These are phyloP conservation scores for Aspergillus sp. DNA, from an alignment of 2,329 filamentous ascomycete genomes.

Conservation along the genomic window DNA sequence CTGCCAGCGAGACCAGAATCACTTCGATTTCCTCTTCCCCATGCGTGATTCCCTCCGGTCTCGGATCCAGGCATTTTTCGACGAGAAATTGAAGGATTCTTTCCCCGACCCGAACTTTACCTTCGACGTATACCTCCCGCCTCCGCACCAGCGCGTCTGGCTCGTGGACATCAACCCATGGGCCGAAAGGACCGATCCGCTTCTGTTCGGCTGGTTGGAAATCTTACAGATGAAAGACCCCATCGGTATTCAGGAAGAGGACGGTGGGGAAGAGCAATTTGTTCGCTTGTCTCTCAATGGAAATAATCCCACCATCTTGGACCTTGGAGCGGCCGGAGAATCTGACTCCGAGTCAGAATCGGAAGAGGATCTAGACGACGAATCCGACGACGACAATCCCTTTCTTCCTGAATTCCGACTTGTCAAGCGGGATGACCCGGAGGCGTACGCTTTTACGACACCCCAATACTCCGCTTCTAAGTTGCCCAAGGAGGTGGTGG, in stretches of 20 bases:
- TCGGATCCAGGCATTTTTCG: conserved; percentile 76
- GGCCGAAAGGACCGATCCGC: conserved; percentile 82
- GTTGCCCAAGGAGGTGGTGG: conserved; percentile 87
- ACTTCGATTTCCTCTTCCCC: conserved; percentile 77
- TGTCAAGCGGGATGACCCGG: conserved; percentile 79
- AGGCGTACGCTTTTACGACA: conserved; percentile 81
- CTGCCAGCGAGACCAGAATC: conserved; percentile 84
- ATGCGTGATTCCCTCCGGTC: conserved; percentile 66
- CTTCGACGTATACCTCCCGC: conserved; percentile 90
- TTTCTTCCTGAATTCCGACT: conserved; percentile 77
- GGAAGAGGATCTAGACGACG: conserved; percentile 42
- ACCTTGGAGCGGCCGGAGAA: conserved; percentile 20
- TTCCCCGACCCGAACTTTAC: conserved; percentile 83
- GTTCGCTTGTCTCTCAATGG: conserved; percentile 36
- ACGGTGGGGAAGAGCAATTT: conserved; percentile 31
- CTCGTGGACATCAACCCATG: conserved; percentile 95
- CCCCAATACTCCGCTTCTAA: conserved; percentile 94
- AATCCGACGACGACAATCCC: conserved; percentile 50
- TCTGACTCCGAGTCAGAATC: conserved; percentile 24
- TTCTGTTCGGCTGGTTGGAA: conserved; percentile 89
- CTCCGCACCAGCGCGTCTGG: conserved; percentile 71
- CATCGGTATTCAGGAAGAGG: conserved; percentile 34
- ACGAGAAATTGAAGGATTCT: conserved; percentile 67
- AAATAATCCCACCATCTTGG: conserved; percentile 16
- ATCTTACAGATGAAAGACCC: conserved; percentile 66